A percentile compares a stretch with the other conserved stretches of the same genome.
Evolutionary conservation across 2,329 filamentous ascomycete species (phyloP).

Genomic region (Aureobasidium lini): DNA sequence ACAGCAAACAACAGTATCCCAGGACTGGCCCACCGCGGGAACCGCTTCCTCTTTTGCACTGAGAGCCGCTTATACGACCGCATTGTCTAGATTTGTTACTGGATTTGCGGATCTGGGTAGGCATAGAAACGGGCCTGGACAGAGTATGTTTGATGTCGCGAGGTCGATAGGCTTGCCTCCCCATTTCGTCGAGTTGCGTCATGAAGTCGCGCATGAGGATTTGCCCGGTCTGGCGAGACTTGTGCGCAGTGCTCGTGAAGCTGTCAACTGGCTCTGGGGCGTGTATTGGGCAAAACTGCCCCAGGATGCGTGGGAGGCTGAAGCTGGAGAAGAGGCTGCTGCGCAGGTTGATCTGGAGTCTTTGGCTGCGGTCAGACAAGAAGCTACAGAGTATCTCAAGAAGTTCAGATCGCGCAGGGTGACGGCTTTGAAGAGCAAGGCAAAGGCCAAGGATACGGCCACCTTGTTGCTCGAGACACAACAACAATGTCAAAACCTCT

Average conservation of each 20-base stretch:
- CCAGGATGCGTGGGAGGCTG: constrained; percentile 13
- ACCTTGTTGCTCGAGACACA: background rate
- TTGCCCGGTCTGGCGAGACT: constrained; percentile 69
- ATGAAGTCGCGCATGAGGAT: constrained; percentile 85
- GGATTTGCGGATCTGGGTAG: constrained; percentile 69
- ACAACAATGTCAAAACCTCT: constrained; percentile 2
- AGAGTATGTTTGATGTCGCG: constrained; percentile 64
- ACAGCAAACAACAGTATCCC: constrained; percentile 25
- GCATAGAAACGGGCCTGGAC: constrained; percentile 45
- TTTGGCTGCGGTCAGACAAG: background rate
- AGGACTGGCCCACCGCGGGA: background rate
- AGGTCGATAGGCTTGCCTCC: constrained; percentile 62
- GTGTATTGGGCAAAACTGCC: constrained; percentile 68
- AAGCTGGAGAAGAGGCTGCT: constrained; percentile 9
- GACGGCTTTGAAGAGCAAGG: constrained; percentile 3
- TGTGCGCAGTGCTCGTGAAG: constrained; percentile 59
- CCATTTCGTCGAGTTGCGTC: constrained; percentile 79
- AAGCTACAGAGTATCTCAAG: constrained; percentile 6
- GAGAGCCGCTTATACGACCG: constrained; percentile 63
- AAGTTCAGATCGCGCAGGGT: constrained; percentile 10
- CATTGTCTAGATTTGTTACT: constrained; percentile 65
- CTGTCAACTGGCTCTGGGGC: constrained; percentile 78
- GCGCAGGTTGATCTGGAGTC: background rate
- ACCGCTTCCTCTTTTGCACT: constrained; percentile 24
- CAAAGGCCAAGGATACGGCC: background rate